Conservation (phyloP, 176 grass and related monocot genomes). For the Leersia perrieri region DNA sequence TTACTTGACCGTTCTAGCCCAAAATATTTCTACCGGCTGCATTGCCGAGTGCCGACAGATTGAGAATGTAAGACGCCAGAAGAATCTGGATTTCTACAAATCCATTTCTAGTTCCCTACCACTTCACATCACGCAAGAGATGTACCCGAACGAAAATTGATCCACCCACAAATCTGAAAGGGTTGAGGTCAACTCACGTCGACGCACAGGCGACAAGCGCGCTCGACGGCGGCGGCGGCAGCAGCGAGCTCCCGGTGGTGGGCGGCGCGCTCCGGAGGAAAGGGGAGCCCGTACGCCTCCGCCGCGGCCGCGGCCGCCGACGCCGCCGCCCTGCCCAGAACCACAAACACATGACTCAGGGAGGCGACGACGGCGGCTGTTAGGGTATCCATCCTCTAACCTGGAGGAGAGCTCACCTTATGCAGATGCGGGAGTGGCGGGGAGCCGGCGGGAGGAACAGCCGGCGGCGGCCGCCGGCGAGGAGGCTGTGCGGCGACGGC, state of each 20-base stretch:
- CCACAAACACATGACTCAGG: background rate
- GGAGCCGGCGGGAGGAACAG: background rate
- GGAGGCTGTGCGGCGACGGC: conserved; percentile 16
- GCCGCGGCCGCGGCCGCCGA: background rate
- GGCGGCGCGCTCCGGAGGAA: conserved; percentile 42
- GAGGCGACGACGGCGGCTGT: conserved; percentile 24
- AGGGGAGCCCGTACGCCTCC: conserved; percentile 48
- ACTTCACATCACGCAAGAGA: background rate
- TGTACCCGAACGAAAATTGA: background rate
- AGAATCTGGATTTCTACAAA: background rate
- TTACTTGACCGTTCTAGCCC: background rate
- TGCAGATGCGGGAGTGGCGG: background rate
- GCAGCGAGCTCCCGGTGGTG: conserved; percentile 64
- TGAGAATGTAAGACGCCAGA: background rate
- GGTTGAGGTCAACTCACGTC: conserved; percentile 51
- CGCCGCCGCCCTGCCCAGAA: conserved; percentile 21
- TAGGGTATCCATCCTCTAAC: background rate
- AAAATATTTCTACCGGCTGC: background rate
- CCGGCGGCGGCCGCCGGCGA: conserved; percentile 2
- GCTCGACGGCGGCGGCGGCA: conserved; percentile 56
- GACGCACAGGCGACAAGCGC: conserved; percentile 68
- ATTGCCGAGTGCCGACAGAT: background rate
- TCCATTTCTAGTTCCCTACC: background rate
- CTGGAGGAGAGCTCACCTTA: conserved; percentile 29
- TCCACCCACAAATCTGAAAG: background rate